These are phyloP conservation scores for Lumnitzera racemosa DNA, from an alignment of 345 rosid species.

Conservation along the genomic window DNA sequence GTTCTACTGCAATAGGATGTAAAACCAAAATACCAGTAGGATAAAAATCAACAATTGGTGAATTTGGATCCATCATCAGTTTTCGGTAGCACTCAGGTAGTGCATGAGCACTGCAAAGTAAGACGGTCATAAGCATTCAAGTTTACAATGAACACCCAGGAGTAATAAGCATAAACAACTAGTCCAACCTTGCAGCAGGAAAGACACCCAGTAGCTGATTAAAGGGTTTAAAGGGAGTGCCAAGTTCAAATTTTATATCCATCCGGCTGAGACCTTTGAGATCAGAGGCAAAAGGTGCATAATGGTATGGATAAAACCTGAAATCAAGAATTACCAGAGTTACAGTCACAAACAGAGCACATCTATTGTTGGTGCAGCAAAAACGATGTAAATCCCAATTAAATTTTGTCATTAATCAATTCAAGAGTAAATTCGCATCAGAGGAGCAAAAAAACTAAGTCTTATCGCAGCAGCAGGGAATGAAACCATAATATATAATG, in stretches of 20 bases:
- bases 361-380: too few relatives aligned
- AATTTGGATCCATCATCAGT: constrained; percentile 80
- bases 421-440: too few relatives aligned
- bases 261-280: constrained; percentile 65
- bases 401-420: too few relatives aligned
- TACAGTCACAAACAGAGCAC: background rate
- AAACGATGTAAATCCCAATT: too few relatives aligned
- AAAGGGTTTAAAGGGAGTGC: constrained; percentile 84
- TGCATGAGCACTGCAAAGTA: constrained; percentile 74
- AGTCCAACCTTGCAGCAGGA: constrained; percentile 81
- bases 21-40: constrained; percentile 50
- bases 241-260: constrained; percentile 61
- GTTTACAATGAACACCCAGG: background rate
- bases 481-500: too few relatives aligned
- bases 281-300: constrained; percentile 99
- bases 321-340: constrained; percentile 11
- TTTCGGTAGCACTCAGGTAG: constrained; percentile 70
- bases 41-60: constrained; percentile 84
- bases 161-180: constrained; percentile 3
- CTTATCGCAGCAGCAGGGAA: too few relatives aligned
- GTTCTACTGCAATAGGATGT: constrained; percentile 4
- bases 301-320: constrained; percentile 96
- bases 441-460: too few relatives aligned
- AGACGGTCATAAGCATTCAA: constrained; percentile 1
- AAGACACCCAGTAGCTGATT: constrained; percentile 92